These are phyloP conservation scores for Scleromitrula shiraiana DNA, from an alignment of 2,329 filamentous ascomycete genomes.

Conservation along the genomic window DNA sequence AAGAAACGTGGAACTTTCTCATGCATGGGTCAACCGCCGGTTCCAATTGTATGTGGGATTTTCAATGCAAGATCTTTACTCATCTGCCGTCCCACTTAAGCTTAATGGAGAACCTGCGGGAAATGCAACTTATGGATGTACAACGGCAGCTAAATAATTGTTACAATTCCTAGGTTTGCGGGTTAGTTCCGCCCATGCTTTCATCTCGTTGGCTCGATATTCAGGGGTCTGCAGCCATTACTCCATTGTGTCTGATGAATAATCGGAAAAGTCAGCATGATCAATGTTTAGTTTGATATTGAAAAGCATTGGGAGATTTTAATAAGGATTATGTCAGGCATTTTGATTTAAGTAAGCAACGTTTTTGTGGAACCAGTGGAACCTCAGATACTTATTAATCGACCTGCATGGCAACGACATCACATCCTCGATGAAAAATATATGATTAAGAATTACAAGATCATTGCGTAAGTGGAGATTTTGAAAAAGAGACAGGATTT, in stretches of 20 bases:
- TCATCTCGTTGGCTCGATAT: neutral
- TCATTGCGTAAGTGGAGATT: neutral
- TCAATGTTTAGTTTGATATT: neutral
- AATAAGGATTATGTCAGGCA: neutral
- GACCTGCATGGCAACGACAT: neutral
- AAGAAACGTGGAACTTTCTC: too few species aligned
- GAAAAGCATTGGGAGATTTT: neutral
- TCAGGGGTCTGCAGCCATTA: neutral
- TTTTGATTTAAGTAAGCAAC: neutral
- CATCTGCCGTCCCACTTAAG: neutral
- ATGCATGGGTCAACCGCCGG: too few species aligned
- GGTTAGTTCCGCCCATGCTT: neutral
- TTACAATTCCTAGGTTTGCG: neutral
- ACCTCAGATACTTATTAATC: neutral
- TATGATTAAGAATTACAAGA: neutral
- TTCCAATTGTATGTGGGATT: neutral
- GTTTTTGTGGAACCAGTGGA: neutral
- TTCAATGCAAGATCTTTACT: neutral
- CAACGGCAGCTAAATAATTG: neutral
- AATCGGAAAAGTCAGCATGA: neutral
- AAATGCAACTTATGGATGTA: neutral
- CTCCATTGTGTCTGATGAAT: neutral
- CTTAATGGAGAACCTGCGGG: neutral
- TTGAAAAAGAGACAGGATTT: too few species aligned
- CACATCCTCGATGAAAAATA: neutral